These are phyloP conservation scores for Fusarium albidum DNA, from an alignment of 2,329 filamentous ascomycete genomes.

Conservation along the genomic window DNA sequence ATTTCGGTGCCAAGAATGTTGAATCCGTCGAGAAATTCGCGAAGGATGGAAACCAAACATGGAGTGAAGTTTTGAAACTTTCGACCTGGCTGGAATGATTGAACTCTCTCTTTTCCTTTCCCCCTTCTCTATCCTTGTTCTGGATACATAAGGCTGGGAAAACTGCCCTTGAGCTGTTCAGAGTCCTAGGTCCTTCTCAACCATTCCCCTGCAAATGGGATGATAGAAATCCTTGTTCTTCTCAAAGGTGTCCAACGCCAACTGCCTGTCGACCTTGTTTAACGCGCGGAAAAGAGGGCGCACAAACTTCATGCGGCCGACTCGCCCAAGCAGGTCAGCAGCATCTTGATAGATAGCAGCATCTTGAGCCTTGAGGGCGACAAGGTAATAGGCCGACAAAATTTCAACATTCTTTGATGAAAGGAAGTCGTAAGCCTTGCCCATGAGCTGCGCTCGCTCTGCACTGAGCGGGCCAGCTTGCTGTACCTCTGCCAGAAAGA, in stretches of 20 bases:
- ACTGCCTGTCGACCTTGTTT: slow-evolving; percentile 74
- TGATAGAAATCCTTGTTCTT: slow-evolving; percentile 94
- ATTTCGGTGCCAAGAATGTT: slow-evolving; percentile 63
- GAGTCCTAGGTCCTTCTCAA: slow-evolving; percentile 80
- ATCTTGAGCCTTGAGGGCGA: slow-evolving; percentile 80
- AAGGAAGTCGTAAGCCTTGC: slow-evolving; percentile 75
- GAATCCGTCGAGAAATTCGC: slow-evolving; percentile 56
- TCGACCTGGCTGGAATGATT: slow-evolving; percentile 52
- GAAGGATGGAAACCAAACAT: slow-evolving; percentile 53
- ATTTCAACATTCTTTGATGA: slow-evolving; percentile 88
- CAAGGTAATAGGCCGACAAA: slow-evolving; percentile 78
- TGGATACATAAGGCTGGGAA: not conserved
- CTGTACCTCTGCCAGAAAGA: slow-evolving; percentile 86
- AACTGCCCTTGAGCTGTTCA: slow-evolving; percentile 19
- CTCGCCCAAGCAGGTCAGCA: slow-evolving; percentile 77
- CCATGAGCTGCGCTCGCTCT: slow-evolving; percentile 75
- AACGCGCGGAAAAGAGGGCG: slow-evolving; percentile 82
- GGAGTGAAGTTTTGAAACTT: slow-evolving; percentile 54
- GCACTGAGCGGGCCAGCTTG: slow-evolving; percentile 67
- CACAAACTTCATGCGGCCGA: slow-evolving; percentile 98
- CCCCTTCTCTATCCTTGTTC: not conserved
- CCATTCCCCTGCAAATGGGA: slow-evolving; percentile 86
- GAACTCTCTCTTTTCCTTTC: not conserved
- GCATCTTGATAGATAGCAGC: slow-evolving; percentile 73
- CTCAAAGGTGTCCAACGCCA: slow-evolving; percentile 85